phyloP scores from a whole-genome alignment of 2,329 filamentous ascomycete genomes.

The Colletotrichum echinochloae region DNA sequence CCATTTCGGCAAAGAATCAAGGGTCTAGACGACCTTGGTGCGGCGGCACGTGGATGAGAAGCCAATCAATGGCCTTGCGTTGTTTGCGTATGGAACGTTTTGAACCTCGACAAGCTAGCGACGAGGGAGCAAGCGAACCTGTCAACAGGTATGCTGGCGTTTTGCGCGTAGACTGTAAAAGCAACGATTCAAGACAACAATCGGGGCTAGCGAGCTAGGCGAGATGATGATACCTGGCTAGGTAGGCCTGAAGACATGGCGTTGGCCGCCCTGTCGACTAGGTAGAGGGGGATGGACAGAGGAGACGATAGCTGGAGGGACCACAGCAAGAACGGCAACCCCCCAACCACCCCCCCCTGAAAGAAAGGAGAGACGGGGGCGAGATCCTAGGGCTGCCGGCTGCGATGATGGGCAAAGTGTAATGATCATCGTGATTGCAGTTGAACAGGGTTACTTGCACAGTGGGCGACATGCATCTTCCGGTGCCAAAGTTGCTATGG shows the following conservation, averaged over 20 bases:
- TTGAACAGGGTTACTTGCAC: background rate
- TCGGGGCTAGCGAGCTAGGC: conserved; percentile 31
- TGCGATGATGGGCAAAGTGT: conserved; percentile 8
- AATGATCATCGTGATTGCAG: background rate
- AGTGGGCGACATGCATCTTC: background rate
- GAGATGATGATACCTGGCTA: background rate
- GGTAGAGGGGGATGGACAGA: background rate
- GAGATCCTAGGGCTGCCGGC: conserved; percentile 5
- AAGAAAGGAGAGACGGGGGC: background rate
- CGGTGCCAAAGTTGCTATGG: background rate
- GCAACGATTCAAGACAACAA: conserved; percentile 14
- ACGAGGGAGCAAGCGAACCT: background rate
- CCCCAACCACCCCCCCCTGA: too few relatives aligned
- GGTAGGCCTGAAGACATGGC: conserved; percentile 1
- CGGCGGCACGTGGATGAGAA: conserved; percentile 18
- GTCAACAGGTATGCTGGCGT: background rate
- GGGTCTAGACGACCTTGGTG: conserved; percentile 28
- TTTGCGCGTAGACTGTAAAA: background rate
- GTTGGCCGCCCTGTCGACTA: background rate
- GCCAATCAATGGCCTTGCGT: conserved; percentile 6
- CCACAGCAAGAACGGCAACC: too few relatives aligned
- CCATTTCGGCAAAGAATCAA: conserved; percentile 3
- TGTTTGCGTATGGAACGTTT: background rate
- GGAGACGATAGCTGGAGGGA: background rate
- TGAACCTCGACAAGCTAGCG: background rate